Evolutionary conservation across 371 early-diverging fungal genomes (phyloP), one percentile per base, ranked within the genome.

Genomic region (Gilbertella persicaria): DNA sequence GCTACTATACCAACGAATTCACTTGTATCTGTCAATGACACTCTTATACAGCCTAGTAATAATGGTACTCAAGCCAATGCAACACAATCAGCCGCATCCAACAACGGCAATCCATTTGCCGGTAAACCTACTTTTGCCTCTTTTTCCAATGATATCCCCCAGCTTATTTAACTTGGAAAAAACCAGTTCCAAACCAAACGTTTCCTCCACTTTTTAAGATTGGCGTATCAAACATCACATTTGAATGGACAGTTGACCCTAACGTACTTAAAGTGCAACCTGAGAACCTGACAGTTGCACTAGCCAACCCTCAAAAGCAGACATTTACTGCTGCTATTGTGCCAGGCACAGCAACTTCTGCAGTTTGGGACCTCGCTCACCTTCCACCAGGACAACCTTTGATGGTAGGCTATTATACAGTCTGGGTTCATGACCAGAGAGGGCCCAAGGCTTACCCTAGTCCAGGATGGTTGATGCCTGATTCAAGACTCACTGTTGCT

Each of bases 391-490:
- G 60, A 4, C 58, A 54, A 13, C 77, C 77, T 7, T 44, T 77
- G 33, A 69, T 73, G 70, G 73, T 71, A n/a, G 77, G 73, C 4
- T 77, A 64, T 21, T 77, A 71, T 47, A 77, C 77, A 1, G 71
- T 77, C 0, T 64, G 62, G 59, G 67, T 77, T 1, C 71, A 73
- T 42, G 77, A 77, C 53, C 77, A 77, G 29, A 62, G 77, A 47
- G 77, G 77, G 0, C 71, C 71, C 9, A 73, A 67, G 29, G 77
- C 71, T 4, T 68, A 64, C 9, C 73, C 73, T 41, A 73, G 73
- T 38, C 69, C 71, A 26, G 77, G 77, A 8, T 73, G 73, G 71
- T 53, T 77, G 2, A 70, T 71, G 73, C 77, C 77, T 9, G 73
- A 77, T 45, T 64, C 66, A 7, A 50, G 69, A 29, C 29, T 77